These are phyloP conservation scores for Pyrus betulifolia DNA, from an alignment of 306 rosid species.

Conservation along the genomic window DNA sequence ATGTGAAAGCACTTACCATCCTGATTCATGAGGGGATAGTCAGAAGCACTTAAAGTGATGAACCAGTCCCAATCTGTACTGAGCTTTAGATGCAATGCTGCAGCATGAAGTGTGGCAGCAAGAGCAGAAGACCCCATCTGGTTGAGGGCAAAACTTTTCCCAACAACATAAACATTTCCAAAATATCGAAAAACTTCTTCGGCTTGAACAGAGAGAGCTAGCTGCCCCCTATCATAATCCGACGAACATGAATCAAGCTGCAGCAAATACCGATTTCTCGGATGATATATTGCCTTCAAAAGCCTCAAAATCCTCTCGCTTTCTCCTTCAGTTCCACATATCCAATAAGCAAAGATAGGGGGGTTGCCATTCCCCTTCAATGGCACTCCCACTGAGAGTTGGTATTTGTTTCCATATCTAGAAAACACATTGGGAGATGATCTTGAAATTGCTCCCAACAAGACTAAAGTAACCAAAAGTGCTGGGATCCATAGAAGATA, in stretches of 20 bases:
- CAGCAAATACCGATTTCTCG: slow-evolving; percentile 63
- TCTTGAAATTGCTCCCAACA: slow-evolving; percentile 40
- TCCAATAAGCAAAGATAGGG: slow-evolving; percentile 62
- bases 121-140: slow-evolving; percentile 62
- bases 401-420: slow-evolving; percentile 13
- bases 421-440: slow-evolving; percentile 25
- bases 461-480: slow-evolving; percentile 19
- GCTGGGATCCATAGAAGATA: slow-evolving; percentile 30
- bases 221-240: slow-evolving; percentile 41
- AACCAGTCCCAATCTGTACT: slow-evolving; percentile 70
- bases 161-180: slow-evolving; percentile 60
- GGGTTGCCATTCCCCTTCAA: slow-evolving; percentile 48
- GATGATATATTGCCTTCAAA: slow-evolving; percentile 64
- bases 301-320: slow-evolving; percentile 39
- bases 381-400: slow-evolving; percentile 10
- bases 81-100: slow-evolving; percentile 64
- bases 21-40: slow-evolving; percentile 64
- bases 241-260: slow-evolving; percentile 51
- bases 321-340: slow-evolving; percentile 49
- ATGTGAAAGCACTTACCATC: slow-evolving; percentile 41
- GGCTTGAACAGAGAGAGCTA: slow-evolving; percentile 40
- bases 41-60: slow-evolving; percentile 54
- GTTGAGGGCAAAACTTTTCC: slow-evolving; percentile 48
- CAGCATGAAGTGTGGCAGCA: slow-evolving; percentile 60
- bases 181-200: slow-evolving; percentile 31